A percentile compares a stretch with the other conserved stretches of the same genome.
These are phyloP conservation scores for Serendipita sp. DNA, from an alignment of 1,284 basidiomycete species.

Conservation along the genomic window DNA sequence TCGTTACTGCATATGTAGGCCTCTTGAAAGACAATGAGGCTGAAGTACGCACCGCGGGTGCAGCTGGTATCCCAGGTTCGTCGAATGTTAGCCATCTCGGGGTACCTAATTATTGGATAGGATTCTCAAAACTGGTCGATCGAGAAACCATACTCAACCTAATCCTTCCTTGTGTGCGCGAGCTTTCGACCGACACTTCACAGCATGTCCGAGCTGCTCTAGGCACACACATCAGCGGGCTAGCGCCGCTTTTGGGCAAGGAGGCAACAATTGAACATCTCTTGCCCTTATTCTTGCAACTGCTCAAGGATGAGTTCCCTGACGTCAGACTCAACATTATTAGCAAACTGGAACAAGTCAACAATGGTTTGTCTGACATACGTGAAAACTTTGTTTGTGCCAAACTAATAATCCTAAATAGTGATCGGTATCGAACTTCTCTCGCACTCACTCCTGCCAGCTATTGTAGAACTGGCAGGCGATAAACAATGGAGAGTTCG, in stretches of 20 bases:
- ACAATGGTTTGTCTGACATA: slow-evolving; percentile 49
- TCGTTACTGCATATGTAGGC: slow-evolving; percentile 86
- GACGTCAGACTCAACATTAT: slow-evolving; percentile 98
- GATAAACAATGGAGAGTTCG: slow-evolving; percentile 99
- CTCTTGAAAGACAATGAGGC: slow-evolving; percentile 98
- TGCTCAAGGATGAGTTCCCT: slow-evolving; percentile 97
- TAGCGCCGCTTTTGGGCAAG: slow-evolving; percentile 88
- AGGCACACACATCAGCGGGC: slow-evolving; percentile 93
- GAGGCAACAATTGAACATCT: slow-evolving; percentile 94
- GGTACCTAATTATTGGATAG: slow-evolving; percentile 28
- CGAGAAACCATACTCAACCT: slow-evolving; percentile 87
- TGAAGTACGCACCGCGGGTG: slow-evolving; percentile 91
- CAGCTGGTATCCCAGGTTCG: slow-evolving; percentile 89
- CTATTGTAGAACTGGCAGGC: slow-evolving; percentile 95
- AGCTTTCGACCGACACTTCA: slow-evolving; percentile 84
- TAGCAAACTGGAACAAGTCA: slow-evolving; percentile 95
- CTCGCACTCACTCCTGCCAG: slow-evolving; percentile 90
- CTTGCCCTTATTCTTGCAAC: slow-evolving; percentile 89
- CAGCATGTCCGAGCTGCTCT: slow-evolving; percentile 97
- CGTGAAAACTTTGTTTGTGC: background rate
- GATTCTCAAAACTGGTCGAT: slow-evolving; percentile 90
- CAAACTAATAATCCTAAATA: slow-evolving; percentile 20
- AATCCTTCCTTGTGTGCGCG: slow-evolving; percentile 92
- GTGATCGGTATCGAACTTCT: slow-evolving; percentile 96
- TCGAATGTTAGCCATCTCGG: slow-evolving; percentile 10